These are phyloP conservation scores for Pleomassaria siparia DNA, from an alignment of 2,329 filamentous ascomycete genomes.

Conservation along the genomic window DNA sequence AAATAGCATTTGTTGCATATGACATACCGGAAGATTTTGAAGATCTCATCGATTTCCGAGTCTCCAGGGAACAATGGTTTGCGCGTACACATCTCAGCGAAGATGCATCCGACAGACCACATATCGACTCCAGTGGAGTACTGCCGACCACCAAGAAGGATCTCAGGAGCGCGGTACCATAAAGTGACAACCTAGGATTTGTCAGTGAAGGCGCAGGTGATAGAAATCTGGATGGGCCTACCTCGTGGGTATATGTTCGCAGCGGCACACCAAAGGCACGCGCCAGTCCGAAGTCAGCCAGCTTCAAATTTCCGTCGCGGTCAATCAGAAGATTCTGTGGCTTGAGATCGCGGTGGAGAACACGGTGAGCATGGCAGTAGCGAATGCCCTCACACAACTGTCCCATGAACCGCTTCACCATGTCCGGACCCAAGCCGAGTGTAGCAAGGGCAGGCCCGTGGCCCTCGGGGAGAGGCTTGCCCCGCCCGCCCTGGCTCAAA, in stretches of 20 bases:
- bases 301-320: conserved; percentile 82
- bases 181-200: conserved; percentile 73
- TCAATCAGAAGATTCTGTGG: conserved; percentile 89
- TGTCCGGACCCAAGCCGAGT: conserved; percentile 73
- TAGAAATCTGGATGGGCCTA: conserved; percentile 28
- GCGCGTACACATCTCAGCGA: conserved; percentile 93
- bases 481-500: conserved; percentile 79
- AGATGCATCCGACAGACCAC: conserved; percentile 94
- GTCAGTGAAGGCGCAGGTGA: conserved; percentile 12
- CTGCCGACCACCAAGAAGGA: conserved; percentile 84
- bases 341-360: conserved; percentile 86
- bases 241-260: conserved; percentile 89
- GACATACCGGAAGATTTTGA: conserved; percentile 84
- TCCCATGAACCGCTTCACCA: conserved; percentile 92
- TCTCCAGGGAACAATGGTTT: conserved; percentile 92
- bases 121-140: conserved; percentile 95
- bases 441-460: conserved; percentile 63
- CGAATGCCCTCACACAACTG: conserved; percentile 81
- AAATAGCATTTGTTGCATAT: background rate
- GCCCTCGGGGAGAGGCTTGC: conserved; percentile 81
- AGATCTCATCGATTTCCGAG: conserved; percentile 91
- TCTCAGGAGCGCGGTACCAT: conserved; percentile 91
- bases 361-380: conserved; percentile 86
- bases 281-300: conserved; percentile 87
- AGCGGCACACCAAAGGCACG: conserved; percentile 89